Evolutionary conservation across 805 yeast genomes (phyloP), one percentile per base, ranked within the genome.

Genomic region (Clavispora vitiphila): DNA sequence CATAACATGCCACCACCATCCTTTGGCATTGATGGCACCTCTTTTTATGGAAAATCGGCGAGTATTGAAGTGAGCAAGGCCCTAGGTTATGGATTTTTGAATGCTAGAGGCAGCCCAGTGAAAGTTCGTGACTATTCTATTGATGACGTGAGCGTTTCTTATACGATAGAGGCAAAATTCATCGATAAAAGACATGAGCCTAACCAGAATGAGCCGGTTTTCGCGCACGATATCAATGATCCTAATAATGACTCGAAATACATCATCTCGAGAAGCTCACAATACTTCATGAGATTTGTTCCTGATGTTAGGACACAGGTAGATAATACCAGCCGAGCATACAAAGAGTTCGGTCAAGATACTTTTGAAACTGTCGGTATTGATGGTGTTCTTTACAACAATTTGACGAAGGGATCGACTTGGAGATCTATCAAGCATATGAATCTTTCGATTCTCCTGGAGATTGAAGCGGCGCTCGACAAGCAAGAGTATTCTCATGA

Each of bases 81-180:
- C 0, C 57, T 77, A 23, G 84, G 85, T 0, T 80, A 79, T 55
- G 85, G 83, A 8, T 71, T 75, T 44, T 50, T 72, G 10, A 64
- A 65, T n/a, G 53, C 61, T 1, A 49, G 67, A 27, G 85, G 84
- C 1, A 68, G 78, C 0, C 84, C 85, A 1, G 57, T 80, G 4
- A 55, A 72, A 41, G 71, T 77, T 3, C 61, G 60, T 10, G 86
- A 80, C 58, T 58, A 68, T 34, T 52, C 68, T 8, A 58, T 60
- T 23, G 77, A 71, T 4, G 67, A 67, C 40, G 43, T 72, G 20
- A 74, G 80, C 30, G 58, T 78, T 12, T 62, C 73, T 22, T 79
- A 79, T 51, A 64, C 76, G 2, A 65, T 80, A 15, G 79, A 74
- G 44, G 78, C 79, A n/a, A 71, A 72, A 41, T 62, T 78, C 35